Base-by-base conservation (phyloP, 768 basidiomycete genomes). In the Suillus spraguei region DNA sequence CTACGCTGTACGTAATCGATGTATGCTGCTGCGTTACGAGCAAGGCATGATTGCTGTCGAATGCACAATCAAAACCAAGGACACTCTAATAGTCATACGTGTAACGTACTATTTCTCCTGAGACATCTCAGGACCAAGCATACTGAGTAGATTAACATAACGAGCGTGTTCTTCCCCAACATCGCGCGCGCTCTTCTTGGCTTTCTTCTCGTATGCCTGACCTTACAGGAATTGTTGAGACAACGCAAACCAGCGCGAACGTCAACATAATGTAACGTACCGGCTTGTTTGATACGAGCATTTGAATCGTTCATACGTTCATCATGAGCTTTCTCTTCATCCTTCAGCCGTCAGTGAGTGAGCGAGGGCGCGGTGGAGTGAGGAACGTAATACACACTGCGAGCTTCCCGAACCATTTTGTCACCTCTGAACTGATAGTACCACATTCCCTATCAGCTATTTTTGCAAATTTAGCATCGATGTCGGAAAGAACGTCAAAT, bases 321-420 rank as follows among this genome's bases (percentile, higher is more conserved):
- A 64, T 93, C 92, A 67, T 94, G 90, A 2, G 80, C 77, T 72
- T 85, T 88, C 76, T 94, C 92, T 69, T 91, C 91, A 81, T 90
- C 93, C 91, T 94, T 70, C 20, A 52, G 24, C 13, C n/a, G 63
- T 50, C 14, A 0, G 49, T 49, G 14, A 47, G 10, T 42, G 36
- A 59, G 47, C 5, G 63, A 2, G n/a, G 42, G 52, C 0, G 28
- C n/a, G 22, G 46, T 63, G 49, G 62, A 59, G 36, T 76, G 38
- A 24, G 22, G 16, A 33, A 53, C 49, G 32, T 24, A 10, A 56
- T 14, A 49, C 89, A 68, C 69, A 93, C 91, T 56, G 87, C 82
- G 41, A 93, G 82, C 74, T 88, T 92, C 84, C 90, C 92, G 81
- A 93, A 88, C 91, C 91, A 93, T 69, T 90, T 94, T 80, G 87